Percentiles rank a stretch among this genome's conserved stretches.
Evolutionary conservation across 1,284 basidiomycete genomes (phyloP).

Genomic region (Pyrrhoderma noxium): DNA sequence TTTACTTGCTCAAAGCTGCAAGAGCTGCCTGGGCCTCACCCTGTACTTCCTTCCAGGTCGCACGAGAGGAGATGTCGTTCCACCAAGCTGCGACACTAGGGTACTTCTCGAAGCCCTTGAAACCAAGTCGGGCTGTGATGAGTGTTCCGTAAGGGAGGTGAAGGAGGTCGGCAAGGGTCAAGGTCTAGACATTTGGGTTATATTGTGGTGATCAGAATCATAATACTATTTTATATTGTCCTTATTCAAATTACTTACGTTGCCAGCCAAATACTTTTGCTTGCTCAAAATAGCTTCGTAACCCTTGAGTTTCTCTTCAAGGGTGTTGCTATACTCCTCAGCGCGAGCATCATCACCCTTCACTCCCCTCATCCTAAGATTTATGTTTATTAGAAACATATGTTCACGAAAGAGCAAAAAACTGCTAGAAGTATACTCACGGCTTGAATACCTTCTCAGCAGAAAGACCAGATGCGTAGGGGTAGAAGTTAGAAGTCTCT

Average conservation of each 20-base stretch:
- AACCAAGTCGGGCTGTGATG: slow-evolving; percentile 20
- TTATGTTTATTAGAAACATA: background rate
- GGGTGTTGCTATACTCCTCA: slow-evolving; percentile 21
- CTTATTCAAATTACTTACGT: too few relatives aligned
- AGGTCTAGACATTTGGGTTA: slow-evolving; percentile 23
- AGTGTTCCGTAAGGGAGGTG: slow-evolving; percentile 41
- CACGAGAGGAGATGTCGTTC: slow-evolving; percentile 13
- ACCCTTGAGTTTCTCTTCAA: slow-evolving; percentile 33
- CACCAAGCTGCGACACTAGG: slow-evolving; percentile 27
- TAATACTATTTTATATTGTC: too few relatives aligned
- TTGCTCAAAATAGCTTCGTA: slow-evolving; percentile 42
- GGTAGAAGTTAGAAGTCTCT: slow-evolving; percentile 29
- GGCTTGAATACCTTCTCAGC: slow-evolving; percentile 26
- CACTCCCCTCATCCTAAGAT: slow-evolving; percentile 5
- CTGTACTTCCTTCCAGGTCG: slow-evolving; percentile 13
- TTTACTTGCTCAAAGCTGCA: background rate
- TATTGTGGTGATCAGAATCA: background rate
- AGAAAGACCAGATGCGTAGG: slow-evolving; percentile 23
- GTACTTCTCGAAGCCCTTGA: slow-evolving; percentile 21
- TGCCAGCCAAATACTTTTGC: slow-evolving; percentile 40
- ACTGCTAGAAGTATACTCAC: background rate
- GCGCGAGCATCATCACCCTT: slow-evolving; percentile 25
- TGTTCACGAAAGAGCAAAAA: background rate
- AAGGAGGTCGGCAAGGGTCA: slow-evolving; percentile 46
- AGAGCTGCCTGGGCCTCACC: background rate